Base-by-base conservation (phyloP, 2,329 filamentous ascomycete genomes). In the Colletotrichum destructivum region DNA sequence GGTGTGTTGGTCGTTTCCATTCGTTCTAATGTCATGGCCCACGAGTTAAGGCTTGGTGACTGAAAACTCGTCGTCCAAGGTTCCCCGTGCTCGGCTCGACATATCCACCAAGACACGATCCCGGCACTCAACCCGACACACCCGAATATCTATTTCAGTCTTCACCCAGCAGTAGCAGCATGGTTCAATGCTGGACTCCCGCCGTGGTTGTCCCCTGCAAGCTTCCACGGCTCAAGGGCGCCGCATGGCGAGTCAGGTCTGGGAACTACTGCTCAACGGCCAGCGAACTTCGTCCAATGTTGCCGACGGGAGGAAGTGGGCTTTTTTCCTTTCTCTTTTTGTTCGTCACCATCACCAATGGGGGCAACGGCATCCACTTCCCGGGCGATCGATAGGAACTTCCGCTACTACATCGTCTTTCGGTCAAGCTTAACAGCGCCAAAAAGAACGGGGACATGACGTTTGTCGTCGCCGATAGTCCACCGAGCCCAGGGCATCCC, bases 361-460 rank as follows among this genome's bases (percentile, higher is more conserved):
- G 11, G 16, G 13, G 21, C 35, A 38, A 31, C 35, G 42, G 26
- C 44, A 46, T 5, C 56, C 64, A 62, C 56, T 59, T 56, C 42
- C 18, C 56, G 44, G 60, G 57, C 18, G 56, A 68, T 62, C 57
- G 67, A 49, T 42, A 68, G 68, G 23, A 40, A 44, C 44, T 42
- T 15, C 15, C 9, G 21, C 68, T 52, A 18, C 63, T 44, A 8
- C 18, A 13, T 62, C 31, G 64, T 38, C 64, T 57, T 12, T 31
- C 26, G 38, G 35, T 40, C 61, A 44, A 15, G 49, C 59, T 54
- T 23, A 47, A 42, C 3, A 59, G 57, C 65, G 65, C 65, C 49
- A 69, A 57, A 38, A 57, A 57, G n/a, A 51, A 23, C 47, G 68
- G 68, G 26, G 26, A 69, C 44, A 63, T 71, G 69, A 71, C 65